Evolutionary conservation across 176 grass and related monocot genomes (phyloP).

Genomic region (Hordeum marinum): DNA sequence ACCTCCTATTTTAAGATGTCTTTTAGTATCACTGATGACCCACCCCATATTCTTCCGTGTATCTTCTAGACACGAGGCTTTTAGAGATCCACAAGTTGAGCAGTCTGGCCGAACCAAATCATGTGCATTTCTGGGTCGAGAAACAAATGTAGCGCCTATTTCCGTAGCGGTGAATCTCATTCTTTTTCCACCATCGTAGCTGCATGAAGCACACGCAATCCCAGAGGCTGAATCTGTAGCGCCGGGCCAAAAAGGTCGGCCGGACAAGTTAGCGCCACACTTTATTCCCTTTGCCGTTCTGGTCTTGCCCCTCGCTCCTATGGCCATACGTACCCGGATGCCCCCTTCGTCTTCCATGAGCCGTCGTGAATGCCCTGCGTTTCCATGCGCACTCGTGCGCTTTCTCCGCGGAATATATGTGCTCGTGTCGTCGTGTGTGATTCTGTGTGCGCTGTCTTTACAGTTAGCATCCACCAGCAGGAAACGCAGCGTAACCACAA

Average conservation of each 20-base stretch:
- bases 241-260: neutral
- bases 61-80: too few species aligned
- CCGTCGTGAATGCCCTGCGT: neutral
- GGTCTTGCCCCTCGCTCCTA: neutral
- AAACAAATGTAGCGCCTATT: neutral
- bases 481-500: neutral
- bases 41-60: too few species aligned
- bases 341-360: neutral
- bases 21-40: too few species aligned
- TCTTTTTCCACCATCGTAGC: neutral
- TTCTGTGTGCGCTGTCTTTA: neutral
- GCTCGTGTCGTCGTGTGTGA: neutral
- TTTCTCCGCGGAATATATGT: neutral
- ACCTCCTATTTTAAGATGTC: neutral
- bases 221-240: neutral
- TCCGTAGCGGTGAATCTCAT: neutral
- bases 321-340: too few species aligned
- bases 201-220: neutral
- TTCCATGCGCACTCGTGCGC: neutral
- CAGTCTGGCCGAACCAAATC: too few species aligned
- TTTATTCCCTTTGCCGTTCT: neutral
- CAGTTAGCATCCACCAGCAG: conserved; percentile 24
- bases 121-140: too few species aligned
- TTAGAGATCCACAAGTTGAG: too few species aligned
- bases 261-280: neutral